Base-by-base conservation (phyloP, 83 land plant species). In the Thuja plicata region DNA sequence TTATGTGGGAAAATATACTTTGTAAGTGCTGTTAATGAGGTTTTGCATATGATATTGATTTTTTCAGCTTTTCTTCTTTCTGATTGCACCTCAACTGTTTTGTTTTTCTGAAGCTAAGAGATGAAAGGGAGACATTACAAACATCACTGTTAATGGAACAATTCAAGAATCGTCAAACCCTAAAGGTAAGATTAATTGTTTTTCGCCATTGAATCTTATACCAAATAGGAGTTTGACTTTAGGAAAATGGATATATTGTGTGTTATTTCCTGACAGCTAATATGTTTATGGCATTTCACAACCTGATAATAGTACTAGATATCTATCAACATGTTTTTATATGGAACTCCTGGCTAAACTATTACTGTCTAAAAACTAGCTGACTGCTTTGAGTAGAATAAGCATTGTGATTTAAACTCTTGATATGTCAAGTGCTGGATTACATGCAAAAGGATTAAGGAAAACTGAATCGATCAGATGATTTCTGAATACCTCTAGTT, bases 71-170 rank as follows among this genome's bases (percentile, higher is more conserved):
- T 82, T 82, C 15, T 10, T 45, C 11, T 82, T 17, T 43, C 54
- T 43, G 41, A n/a, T 45, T 46, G n/a, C 27, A 46, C 52, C 46
- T 46, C 15, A 43, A 9, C 2, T 43, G 9, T 41, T 21, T 81
- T 82, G 85, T 46, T 82, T 24, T 46, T n/a, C 32, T 45, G 6
- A 82, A 82, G 85, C 54, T 82, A 54, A 82, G 54, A 82, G 54
- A 82, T 27, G 85, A 82, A n/a, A 82, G 85, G 85, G 85, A 82
- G 34, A 82, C 52, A 46, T n/a, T 82, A 82, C 85, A 82, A 24
- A 82, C 85, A 82, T 45, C 52, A 11, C 30, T 82, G 85, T 82
- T 46, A 41, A 45, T 24, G 34, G 85, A 82, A 82, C 85, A 45
- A 30, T 46, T 46, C 41, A 82, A 82, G 85, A 82, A 82, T 30